phyloP scores from a whole-genome alignment of 257 asterid genomes.

The Solanum lignicaule region DNA sequence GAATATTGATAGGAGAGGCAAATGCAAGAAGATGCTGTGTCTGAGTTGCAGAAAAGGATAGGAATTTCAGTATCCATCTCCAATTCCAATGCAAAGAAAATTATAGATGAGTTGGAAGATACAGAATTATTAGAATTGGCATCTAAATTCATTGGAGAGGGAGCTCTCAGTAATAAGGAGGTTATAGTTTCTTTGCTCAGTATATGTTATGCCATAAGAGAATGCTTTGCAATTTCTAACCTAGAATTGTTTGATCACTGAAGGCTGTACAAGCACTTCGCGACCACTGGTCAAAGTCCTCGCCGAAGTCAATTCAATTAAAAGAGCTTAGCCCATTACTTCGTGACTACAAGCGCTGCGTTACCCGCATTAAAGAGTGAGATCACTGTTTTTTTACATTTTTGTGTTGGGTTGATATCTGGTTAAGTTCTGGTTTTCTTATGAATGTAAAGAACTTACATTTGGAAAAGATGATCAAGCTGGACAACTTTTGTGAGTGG shows the following conservation, averaged over 20 bases:
- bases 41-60: slow-evolving; percentile 48
- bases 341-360: slow-evolving; percentile 66
- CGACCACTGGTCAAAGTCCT: slow-evolving; percentile 60
- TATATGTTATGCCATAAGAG: not conserved
- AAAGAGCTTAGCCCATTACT: slow-evolving; percentile 83
- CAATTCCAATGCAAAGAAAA: slow-evolving; percentile 23
- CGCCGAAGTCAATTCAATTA: slow-evolving; percentile 50
- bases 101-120: slow-evolving; percentile 61
- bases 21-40: slow-evolving; percentile 34
- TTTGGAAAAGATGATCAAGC: not conserved
- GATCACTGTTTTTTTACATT: slow-evolving; percentile 13
- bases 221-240: not conserved
- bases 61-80: slow-evolving; percentile 43
- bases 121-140: slow-evolving; percentile 58
- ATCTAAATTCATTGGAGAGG: slow-evolving; percentile 38
- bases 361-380: slow-evolving; percentile 62
- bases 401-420: not conserved
- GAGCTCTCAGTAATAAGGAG: slow-evolving; percentile 37
- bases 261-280: slow-evolving; percentile 77
- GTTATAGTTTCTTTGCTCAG: slow-evolving; percentile 17
- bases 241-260: slow-evolving; percentile 3
- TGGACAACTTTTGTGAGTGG: not conserved
- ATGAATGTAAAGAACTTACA: not conserved
- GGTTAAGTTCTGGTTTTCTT: not conserved
- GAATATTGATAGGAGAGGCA: slow-evolving; percentile 41